phyloP scores from a whole-genome alignment of 768 basidiomycete species.

The Cystofilobasidium capitatum region DNA sequence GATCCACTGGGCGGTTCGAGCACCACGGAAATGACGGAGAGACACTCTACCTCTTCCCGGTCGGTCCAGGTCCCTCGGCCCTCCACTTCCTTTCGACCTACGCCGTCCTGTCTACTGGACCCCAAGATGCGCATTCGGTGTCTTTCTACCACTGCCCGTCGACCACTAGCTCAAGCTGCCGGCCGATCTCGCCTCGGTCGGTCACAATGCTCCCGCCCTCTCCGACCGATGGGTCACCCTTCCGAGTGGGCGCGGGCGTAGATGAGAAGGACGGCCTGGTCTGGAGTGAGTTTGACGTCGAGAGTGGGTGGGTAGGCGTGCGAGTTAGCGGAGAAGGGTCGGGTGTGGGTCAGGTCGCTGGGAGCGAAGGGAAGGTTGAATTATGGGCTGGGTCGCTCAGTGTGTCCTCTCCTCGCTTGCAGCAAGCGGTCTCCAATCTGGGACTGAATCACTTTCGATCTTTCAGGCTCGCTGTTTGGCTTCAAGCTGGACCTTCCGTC shows the following conservation, averaged over 20 bases:
- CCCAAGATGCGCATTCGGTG: background rate
- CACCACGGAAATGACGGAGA: background rate
- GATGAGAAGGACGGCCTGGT: constrained; percentile 14
- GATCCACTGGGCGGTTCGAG: constrained; percentile 43
- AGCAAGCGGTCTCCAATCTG: no score
- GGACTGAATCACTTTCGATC: no score
- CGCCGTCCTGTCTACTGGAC: no score
- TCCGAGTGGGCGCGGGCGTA: constrained; percentile 1
- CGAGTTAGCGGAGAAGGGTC: background rate
- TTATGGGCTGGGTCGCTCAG: background rate
- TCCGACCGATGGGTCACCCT: background rate
- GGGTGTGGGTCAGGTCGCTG: constrained; percentile 5
- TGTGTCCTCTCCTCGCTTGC: background rate
- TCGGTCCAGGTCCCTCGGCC: background rate
- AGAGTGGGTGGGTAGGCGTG: constrained; percentile 4
- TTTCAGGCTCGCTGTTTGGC: constrained; percentile 4
- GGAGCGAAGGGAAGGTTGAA: no score
- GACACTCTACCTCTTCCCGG: constrained; percentile 10
- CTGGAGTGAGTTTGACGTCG: background rate
- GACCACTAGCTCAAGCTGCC: background rate
- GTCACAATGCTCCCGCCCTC: constrained; percentile 11
- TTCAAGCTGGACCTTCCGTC: background rate
- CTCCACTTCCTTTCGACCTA: background rate
- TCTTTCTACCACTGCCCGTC: constrained; percentile 6
- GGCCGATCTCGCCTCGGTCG: background rate